Evolutionary conservation across 345 rosid species (phyloP).

Genomic region (Boechera divaricarpa): DNA sequence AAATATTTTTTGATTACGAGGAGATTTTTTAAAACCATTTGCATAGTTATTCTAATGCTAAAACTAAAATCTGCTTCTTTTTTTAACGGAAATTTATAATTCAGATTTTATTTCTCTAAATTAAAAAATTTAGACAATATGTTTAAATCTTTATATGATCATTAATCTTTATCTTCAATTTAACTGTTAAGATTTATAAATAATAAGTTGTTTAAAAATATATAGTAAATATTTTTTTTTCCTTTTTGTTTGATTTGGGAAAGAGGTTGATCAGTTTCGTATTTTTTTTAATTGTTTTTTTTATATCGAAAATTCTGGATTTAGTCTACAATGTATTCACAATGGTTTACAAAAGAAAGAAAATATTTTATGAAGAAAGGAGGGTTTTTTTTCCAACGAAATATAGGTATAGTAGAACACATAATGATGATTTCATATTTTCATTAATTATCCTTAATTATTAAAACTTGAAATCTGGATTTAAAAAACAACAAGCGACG

Average conservation of each 20-base stretch:
- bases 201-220: neutral
- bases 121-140: too few relatives aligned
- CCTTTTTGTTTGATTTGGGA: conserved; percentile 2
- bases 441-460: neutral
- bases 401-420: neutral
- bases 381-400: neutral
- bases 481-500: neutral
- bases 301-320: neutral
- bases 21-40: too few relatives aligned
- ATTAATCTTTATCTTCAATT: neutral
- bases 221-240: neutral
- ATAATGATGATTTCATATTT: neutral
- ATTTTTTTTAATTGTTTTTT: neutral
- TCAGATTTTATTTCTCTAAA: too few relatives aligned
- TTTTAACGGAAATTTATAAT: neutral
- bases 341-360: neutral
- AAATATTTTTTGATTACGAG: too few relatives aligned
- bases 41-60: neutral
- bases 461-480: conserved; percentile 5
- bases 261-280: neutral
- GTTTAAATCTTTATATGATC: neutral
- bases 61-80: too few relatives aligned
- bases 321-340: neutral
- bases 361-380: neutral
- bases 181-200: neutral